A percentile compares a stretch with the other conserved stretches of the same genome.
phyloP scores from a whole-genome alignment of 106 monocot species.

The Alisma plantagoaquatica region DNA sequence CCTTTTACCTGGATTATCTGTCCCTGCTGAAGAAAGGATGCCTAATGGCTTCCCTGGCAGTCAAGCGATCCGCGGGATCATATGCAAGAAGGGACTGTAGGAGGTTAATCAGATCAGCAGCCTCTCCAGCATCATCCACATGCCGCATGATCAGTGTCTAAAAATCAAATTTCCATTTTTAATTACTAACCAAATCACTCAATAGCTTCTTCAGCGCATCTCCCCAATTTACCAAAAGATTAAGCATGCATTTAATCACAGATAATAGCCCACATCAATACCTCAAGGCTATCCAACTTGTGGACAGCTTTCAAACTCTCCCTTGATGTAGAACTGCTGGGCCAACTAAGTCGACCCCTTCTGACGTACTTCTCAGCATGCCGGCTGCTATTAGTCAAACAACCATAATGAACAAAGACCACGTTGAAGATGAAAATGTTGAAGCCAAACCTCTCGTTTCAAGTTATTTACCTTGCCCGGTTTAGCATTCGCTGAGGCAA shows the following conservation, averaged over 20 bases:
- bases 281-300: slow-evolving; percentile 84
- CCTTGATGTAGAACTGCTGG: slow-evolving; percentile 64
- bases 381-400: slow-evolving; percentile 21
- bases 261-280: no score
- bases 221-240: background rate
- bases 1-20: no score
- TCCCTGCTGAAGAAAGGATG: slow-evolving; percentile 82
- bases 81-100: slow-evolving; percentile 78
- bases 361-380: slow-evolving; percentile 72
- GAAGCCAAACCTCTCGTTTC: no score
- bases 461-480: slow-evolving; percentile 47
- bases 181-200: no score
- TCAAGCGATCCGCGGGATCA: slow-evolving; percentile 61
- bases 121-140: slow-evolving; percentile 86
- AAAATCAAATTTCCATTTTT: background rate
- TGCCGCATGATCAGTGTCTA: slow-evolving; percentile 91
- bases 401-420: background rate
- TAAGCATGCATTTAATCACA: background rate
- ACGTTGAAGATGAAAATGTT: no score
- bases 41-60: slow-evolving; percentile 67
- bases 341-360: slow-evolving; percentile 70
- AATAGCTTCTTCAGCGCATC: no score
- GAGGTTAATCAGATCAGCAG: slow-evolving; percentile 85
- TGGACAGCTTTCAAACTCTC: slow-evolving; percentile 83
- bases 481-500: slow-evolving; percentile 66